phyloP scores from a whole-genome alignment of 805 yeast species.

The Wickerhamomyces hampshirensis region DNA sequence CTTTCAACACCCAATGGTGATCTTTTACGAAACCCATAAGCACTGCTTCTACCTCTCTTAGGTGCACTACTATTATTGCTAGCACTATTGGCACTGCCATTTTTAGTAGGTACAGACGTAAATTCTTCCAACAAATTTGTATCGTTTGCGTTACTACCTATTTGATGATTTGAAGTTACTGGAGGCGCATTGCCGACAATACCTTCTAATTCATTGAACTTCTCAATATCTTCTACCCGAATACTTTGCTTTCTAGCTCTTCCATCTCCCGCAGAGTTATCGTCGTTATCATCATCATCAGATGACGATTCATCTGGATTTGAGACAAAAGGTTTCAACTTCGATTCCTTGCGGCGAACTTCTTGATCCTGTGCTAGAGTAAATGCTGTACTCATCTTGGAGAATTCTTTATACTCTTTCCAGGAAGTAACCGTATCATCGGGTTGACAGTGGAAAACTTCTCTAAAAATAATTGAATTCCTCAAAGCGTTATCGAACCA shows the following conservation, averaged over 20 bases:
- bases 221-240: conserved; percentile 9
- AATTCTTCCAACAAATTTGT: not conserved
- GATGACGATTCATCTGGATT: not conserved
- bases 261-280: not conserved
- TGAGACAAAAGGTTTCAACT: conserved; percentile 3
- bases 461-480: conserved; percentile 75
- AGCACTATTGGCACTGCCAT: not conserved
- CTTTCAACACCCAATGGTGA: conserved; percentile 34
- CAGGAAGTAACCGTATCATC: conserved; percentile 88
- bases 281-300: conserved; percentile 1
- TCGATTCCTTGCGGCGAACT: conserved; percentile 10
- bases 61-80: conserved; percentile 3
- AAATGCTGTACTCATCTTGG: conserved; percentile 58
- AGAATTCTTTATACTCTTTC: conserved; percentile 78
- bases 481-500: conserved; percentile 83
- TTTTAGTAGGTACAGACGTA: not conserved
- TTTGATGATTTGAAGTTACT: not conserved
- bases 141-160: not conserved
- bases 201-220: conserved; percentile 5
- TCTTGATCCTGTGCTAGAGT: conserved; percentile 27
- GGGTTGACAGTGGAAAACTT: conserved; percentile 92
- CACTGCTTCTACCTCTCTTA: conserved; percentile 33
- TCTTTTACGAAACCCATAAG: conserved; percentile 31
- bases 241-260: conserved; percentile 7
- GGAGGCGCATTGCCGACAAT: conserved; percentile 6